Evolutionary conservation across 1,284 basidiomycete genomes (phyloP), one percentile per base, ranked within the genome.

Genomic region (Lentinus polychrous): DNA sequence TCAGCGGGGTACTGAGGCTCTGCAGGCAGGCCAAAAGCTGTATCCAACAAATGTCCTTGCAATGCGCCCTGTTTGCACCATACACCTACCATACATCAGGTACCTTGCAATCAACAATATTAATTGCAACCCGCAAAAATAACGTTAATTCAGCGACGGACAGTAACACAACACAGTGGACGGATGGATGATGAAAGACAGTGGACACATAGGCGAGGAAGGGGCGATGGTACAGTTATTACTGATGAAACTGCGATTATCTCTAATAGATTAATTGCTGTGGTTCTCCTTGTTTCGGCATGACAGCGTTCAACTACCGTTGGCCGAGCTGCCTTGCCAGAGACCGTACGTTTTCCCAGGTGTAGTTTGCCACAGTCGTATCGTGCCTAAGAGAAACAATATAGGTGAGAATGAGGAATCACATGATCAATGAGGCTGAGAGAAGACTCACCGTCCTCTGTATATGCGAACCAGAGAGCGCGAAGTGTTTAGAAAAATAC

Each of bases 301-400:
- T 27, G 27, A 5, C 10, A 27, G 27, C 47, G 36, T 55, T 63
- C 65, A 70, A 56, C 74, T 72, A 49, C 76, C 78, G 58, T 78
- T 79, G 34, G 71, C 60, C 49, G 57, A 57, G 56, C 71, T 65
- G 38, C 85, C 85, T 68, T 93, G 86, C 94, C 94, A 97, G 52
- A 97, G 72, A 42, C 94, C 94, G 60, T 97, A 98, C 32, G 81
- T 79, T 68, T 91, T 95, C 23, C 92, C 91, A 1, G 94, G 94
- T 31, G 81, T 88, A 14, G 91, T 95, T 70, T 97, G 94, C 95
- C 95, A 98, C 45, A 98, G 72, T 46, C 94, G 83, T 60, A 98
- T 96, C 1, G 94, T 97, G 42, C 85, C 89, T 86, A 57, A 32
- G n/a, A n/a, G n/a, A n/a, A 45, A 34, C 10, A 27, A 5, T 31